A percentile compares a stretch with the other conserved stretches of the same genome.
Conservation (phyloP, 768 basidiomycete species). For the Cystobasidium onofrii region DNA sequence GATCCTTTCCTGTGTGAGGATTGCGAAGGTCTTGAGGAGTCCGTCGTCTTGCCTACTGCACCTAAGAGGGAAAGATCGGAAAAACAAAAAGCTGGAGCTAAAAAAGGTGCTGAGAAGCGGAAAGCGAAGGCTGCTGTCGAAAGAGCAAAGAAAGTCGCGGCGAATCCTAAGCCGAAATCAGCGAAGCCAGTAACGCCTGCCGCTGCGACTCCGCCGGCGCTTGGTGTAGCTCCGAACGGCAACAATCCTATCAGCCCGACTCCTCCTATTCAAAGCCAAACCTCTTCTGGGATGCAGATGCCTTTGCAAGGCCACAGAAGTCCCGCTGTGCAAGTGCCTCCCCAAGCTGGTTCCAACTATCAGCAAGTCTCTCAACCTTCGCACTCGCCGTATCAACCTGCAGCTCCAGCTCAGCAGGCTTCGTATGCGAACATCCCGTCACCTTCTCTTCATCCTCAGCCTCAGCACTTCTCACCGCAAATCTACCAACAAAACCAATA, state of each 20-base stretch:
- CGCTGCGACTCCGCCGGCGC: neutral
- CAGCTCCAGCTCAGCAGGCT: neutral
- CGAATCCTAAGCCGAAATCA: neutral
- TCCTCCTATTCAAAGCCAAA: neutral
- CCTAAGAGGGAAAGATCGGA: constrained; percentile 17
- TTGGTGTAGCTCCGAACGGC: neutral
- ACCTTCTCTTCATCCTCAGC: neutral
- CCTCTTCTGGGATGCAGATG: neutral
- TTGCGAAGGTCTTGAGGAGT: constrained; percentile 13
- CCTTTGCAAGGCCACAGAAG: neutral
- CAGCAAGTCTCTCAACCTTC: neutral
- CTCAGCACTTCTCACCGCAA: neutral
- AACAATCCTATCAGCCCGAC: neutral
- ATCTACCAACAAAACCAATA: neutral
- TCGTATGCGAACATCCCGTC: neutral
- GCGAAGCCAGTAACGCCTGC: neutral
- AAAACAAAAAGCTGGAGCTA: constrained; percentile 19
- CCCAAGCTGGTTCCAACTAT: neutral
- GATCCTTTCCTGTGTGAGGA: constrained; percentile 25
- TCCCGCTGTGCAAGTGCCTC: neutral
- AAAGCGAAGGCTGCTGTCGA: constrained; percentile 2
- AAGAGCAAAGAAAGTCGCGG: constrained; percentile 4
- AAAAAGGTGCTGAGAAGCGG: constrained; percentile 22
- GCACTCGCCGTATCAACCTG: neutral
- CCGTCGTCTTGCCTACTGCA: constrained; percentile 1